phyloP scores from a whole-genome alignment of 2,329 filamentous ascomycete genomes.

The Zasmidium angulare region DNA sequence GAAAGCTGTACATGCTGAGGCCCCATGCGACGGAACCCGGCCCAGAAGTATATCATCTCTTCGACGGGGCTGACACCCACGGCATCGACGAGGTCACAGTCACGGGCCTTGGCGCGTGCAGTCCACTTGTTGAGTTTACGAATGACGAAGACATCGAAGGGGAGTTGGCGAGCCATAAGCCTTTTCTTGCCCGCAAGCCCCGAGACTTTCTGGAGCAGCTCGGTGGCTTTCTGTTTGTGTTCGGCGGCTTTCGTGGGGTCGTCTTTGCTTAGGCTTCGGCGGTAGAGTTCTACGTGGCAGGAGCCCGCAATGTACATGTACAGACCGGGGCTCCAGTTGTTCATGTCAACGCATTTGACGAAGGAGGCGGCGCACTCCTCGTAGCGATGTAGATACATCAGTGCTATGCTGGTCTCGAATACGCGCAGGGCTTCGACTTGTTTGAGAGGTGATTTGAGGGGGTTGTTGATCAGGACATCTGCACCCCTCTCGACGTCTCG shows the following conservation, averaged over 20 bases:
- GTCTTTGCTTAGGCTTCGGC: slow-evolving; percentile 51
- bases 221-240: slow-evolving; percentile 56
- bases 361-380: slow-evolving; percentile 72
- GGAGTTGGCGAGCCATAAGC: slow-evolving; percentile 85
- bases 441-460: slow-evolving; percentile 65
- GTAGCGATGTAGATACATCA: slow-evolving; percentile 79
- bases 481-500: slow-evolving; percentile 68
- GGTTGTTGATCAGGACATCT: slow-evolving; percentile 47
- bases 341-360: slow-evolving; percentile 68
- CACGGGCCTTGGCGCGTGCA: slow-evolving; percentile 66
- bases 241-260: slow-evolving; percentile 50
- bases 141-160: slow-evolving; percentile 81
- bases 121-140: slow-evolving; percentile 91
- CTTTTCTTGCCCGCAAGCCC: slow-evolving; percentile 78
- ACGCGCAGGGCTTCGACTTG: slow-evolving; percentile 82
- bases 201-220: slow-evolving; percentile 70
- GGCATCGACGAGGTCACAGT: slow-evolving; percentile 72
- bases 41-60: slow-evolving; percentile 96
- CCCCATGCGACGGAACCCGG: slow-evolving; percentile 79
- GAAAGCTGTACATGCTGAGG: slow-evolving; percentile 63
- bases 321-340: slow-evolving; percentile 85
- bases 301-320: slow-evolving; percentile 87
- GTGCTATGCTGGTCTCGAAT: slow-evolving; percentile 79
- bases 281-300: slow-evolving; percentile 79
- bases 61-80: slow-evolving; percentile 76